Percentiles rank a stretch among this genome's conserved stretches.
Evolutionary conservation across 441 rosid genomes (phyloP).

Genomic region (Raphanus hybrid): DNA sequence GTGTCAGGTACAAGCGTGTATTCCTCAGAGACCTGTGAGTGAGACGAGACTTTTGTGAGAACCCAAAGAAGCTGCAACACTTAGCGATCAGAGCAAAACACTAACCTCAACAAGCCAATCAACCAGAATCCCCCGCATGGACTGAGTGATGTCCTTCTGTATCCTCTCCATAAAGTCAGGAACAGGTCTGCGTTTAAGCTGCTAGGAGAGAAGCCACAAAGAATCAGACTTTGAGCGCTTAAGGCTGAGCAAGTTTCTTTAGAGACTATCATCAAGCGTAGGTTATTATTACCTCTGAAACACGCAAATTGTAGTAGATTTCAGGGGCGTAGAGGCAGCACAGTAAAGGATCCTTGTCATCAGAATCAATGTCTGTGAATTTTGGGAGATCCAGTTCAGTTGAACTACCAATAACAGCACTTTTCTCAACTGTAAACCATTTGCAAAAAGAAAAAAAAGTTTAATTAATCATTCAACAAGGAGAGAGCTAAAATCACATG

Average conservation of each 20-base stretch:
- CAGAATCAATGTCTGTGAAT: constrained; percentile 61
- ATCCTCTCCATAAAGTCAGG: constrained; percentile 58
- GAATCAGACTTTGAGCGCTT: constrained; percentile 16
- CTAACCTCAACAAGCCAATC: constrained; percentile 86
- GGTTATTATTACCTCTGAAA: constrained; percentile 72
- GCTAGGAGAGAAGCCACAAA: constrained; percentile 35
- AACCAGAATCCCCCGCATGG: constrained; percentile 70
- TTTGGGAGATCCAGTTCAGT: constrained; percentile 47
- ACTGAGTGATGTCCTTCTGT: constrained; percentile 63
- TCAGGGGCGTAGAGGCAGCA: constrained; percentile 76
- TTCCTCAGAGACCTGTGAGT: constrained; percentile 58
- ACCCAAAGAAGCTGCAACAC: background rate
- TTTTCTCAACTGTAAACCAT: constrained; percentile 47
- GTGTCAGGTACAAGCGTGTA: constrained; percentile 69
- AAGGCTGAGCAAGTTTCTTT: background rate
- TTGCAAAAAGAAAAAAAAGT: constrained; percentile 19
- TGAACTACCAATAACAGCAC: constrained; percentile 38
- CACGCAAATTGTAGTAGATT: constrained; percentile 61
- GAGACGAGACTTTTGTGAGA: too few relatives aligned
- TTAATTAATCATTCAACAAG: constrained; percentile 8
- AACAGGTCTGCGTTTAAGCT: constrained; percentile 62
- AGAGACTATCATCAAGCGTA: constrained; percentile 14
- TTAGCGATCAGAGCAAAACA: background rate
- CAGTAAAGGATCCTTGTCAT: constrained; percentile 61
- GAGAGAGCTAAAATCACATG: constrained; percentile 6